Conservation (phyloP, 177 flowering plant species). For the Vitis hybrid region DNA sequence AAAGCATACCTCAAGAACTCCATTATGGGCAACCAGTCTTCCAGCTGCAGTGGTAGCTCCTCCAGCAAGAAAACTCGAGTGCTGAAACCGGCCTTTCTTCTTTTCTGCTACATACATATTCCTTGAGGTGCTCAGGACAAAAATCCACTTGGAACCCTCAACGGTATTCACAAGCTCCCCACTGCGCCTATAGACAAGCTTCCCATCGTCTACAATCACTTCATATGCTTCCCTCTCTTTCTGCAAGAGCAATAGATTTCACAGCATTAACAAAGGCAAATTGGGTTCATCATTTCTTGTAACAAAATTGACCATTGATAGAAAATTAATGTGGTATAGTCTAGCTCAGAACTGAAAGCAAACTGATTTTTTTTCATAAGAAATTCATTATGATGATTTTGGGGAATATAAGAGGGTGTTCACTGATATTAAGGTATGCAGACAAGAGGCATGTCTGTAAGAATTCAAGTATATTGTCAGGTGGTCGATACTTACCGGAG, state of each 20-base stretch:
- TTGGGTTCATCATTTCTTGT: no score
- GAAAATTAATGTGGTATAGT: no score
- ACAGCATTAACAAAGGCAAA: neutral
- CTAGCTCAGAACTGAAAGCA: no score
- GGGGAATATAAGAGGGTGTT: no score
- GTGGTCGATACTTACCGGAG: slow-evolving; percentile 38
- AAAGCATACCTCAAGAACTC: slow-evolving; percentile 44
- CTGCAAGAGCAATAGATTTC: slow-evolving; percentile 25
- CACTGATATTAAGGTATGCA: no score
- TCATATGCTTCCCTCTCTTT: slow-evolving; percentile 56
- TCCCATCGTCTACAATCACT: slow-evolving; percentile 49
- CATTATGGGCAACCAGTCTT: slow-evolving; percentile 48
- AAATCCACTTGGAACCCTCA: slow-evolving; percentile 61
- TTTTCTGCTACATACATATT: slow-evolving; percentile 56
- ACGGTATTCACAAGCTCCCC: slow-evolving; percentile 32
- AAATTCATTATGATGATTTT: no score
- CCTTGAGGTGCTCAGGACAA: slow-evolving; percentile 56
- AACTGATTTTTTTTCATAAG: no score
- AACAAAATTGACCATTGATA: no score
- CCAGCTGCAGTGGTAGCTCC: slow-evolving; percentile 62
- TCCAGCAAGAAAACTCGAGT: slow-evolving; percentile 65
- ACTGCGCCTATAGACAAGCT: slow-evolving; percentile 44
- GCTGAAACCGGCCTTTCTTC: slow-evolving; percentile 60
- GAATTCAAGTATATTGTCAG: no score
- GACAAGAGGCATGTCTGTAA: no score